Evolutionary conservation across 352 stramenopile genomes (phyloP), one percentile per base, ranked within the genome.

Genomic region (Phytophthora niederhauseri): DNA sequence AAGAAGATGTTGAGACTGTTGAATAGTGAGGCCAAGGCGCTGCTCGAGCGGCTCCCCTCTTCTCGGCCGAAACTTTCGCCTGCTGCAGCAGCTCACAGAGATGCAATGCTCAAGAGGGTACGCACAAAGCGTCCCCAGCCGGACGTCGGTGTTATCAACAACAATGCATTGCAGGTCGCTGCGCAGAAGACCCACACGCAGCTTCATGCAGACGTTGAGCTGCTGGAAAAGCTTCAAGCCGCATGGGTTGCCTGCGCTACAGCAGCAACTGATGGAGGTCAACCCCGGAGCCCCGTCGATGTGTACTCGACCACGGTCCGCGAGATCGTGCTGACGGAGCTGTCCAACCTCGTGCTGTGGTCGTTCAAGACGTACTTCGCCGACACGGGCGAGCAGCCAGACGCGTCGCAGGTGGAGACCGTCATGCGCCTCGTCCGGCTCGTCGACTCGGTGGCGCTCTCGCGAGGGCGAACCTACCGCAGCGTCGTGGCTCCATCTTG

Each of bases 291-390:
- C n/a, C 54, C 51, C 11, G 6, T 59, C 7, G 57, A 49, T 9
- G 38, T 67, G 43, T 89, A 83, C 45, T 61, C 61, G 8, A 75
- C 75, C 6, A 70, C 71, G 2, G 36, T 86, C 6, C 57, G 78
- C 34, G 79, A 90, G 36, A 66, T 80, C 28, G 57, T 90, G 4
- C 49, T 90, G 45, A 81, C 75, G 28, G 75, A 89, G 36, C 69
- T 82, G n/a, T 92, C 82, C 28, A 88, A 77, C 52, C 50, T 82
- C 17, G 67, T 90, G 3, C 58, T 92, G 14, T 77, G 67, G 22
- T 70, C 78, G 12, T 90, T 92, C 59, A 85, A 86, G 46, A 75
- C 57, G 26, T 62, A 78, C 14, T 88, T 88, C 58, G 73, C 73
- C 26, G 75, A 81, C 56, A 72, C 55, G 0, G 38, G 55, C 9